Base-by-base conservation (phyloP, 352 stramenopile genomes). In the Phytophthora macrochlamydospora region DNA sequence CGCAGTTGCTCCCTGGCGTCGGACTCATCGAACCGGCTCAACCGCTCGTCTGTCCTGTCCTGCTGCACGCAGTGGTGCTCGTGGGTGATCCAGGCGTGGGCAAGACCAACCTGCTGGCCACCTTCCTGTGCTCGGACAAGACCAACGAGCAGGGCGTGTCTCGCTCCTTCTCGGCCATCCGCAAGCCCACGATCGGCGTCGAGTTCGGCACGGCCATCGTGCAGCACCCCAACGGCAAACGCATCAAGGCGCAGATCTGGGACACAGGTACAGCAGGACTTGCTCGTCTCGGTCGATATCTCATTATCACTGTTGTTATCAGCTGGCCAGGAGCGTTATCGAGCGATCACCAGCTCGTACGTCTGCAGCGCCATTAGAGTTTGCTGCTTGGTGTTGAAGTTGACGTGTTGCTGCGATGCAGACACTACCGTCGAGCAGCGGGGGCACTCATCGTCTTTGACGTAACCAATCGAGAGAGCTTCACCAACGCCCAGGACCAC, bases 101-200 rank as follows among this genome's bases (percentile, higher is more conserved):
- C 43, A 98, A 98, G 69, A 97, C 85, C 11, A 97, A 93, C 61
- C 77, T 98, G 18, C 85, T 98, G 24, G 82, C 81, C 65, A 77
- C 85, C 60, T 85, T 98, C 75, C 60, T 95, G 56, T 68, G 81
- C 0, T 56, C 68, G 4, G 68, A 86, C 4, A 13, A 52, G 12
- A 51, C 64, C n/a, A 75, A 75, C 44, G 71, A 60, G 0, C 38
- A 85, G 13, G 77, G 77, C 28, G 55, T 79, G 4, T 71, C 78
- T 7, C 80, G 77, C 33, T 70, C 67, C 29, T 91, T 87, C 52
- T 85, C 76, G 6, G 68, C 74, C 7, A 70, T 87, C 35, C 73
- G 78, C 11, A 94, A 93, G 53, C 84, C 86, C 29, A 94, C 86
- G 18, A 93, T 94, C 32, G 84, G 86, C 46, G 86, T 94, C 32